Base-by-base conservation (phyloP, 1,139 yeast species). In the Scheffersomyces insectosa region DNA sequence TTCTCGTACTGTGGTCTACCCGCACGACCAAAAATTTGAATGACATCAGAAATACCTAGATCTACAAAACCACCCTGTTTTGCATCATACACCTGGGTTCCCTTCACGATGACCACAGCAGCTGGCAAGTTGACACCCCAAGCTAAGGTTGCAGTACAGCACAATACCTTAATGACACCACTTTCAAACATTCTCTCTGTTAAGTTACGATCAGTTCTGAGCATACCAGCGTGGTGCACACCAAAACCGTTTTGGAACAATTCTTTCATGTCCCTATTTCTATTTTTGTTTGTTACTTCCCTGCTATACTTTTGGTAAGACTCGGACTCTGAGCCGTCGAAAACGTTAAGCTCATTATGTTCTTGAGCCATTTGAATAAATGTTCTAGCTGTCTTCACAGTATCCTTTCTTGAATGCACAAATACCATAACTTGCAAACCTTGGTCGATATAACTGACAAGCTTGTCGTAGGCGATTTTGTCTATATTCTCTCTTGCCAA, bases 101-200 rank as follows among this genome's bases (percentile, higher is more conserved):
- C 99, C 59, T 93, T 91, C 41, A 95, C 83, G 50, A 95, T 88
- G 23, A 95, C 99, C 36, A 91, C 96, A 3, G 97, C 98, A 6
- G 99, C 99, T 2, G 99, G 99, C 47, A 95, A 72, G 60, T 95
- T 95, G 12, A 95, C 98, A 78, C 99, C 99, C 99, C 99, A 95
- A 0, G 99, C 99, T 46, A 95, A 78, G 0, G 99, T 95, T 0
- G 99, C 96, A 1, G 99, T 95, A 75, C 97, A 90, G 55, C 96
- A 88, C 13, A 95, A 71, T 0, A 95, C 98, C 51, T 86, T 88
- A 47, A 93, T 84, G 1, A 93, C 87, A 31, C 99, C 99, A 29
- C 75, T 73, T 41, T 83, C 76, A 61, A 95, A 95, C 84, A 93
- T 80, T 58, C 83, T 85, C 58, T 95, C 99, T 0, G 95, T 85